These are phyloP conservation scores for Globisporangium middletonii DNA, from an alignment of 352 stramenopile genomes.

Conservation along the genomic window DNA sequence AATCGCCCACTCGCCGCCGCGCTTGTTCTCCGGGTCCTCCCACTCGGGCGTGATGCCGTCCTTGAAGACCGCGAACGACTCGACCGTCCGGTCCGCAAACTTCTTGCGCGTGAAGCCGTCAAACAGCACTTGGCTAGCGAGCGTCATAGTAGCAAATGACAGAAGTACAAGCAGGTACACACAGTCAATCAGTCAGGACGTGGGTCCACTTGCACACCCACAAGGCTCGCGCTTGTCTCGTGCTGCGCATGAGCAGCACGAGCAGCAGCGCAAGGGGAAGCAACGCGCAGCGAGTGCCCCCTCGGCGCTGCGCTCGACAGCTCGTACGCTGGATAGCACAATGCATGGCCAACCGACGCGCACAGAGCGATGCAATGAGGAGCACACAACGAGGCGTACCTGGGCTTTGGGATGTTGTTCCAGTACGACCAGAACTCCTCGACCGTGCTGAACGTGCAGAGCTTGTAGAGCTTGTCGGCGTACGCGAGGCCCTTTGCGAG, in stretches of 20 bases:
- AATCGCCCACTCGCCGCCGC: conserved; percentile 83
- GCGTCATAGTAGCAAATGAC: not conserved
- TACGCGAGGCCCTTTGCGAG: conserved; percentile 76
- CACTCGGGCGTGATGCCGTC: conserved; percentile 87
- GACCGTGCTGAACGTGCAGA: conserved; percentile 81
- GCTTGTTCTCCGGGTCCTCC: conserved; percentile 88
- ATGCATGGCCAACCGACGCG: not conserved
- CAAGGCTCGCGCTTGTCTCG: too few relatives aligned
- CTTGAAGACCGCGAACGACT: conserved; percentile 92
- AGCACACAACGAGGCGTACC: conserved; percentile 20
- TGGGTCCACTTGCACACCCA: not conserved
- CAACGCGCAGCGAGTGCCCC: not conserved
- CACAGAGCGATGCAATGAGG: not conserved
- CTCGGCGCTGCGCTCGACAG: too few relatives aligned
- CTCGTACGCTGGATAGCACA: too few relatives aligned
- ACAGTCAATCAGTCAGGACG: not conserved
- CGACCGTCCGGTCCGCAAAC: conserved; percentile 88
- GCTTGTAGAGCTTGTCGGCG: conserved; percentile 82
- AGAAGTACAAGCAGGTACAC: not conserved
- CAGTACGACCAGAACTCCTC: conserved; percentile 91
- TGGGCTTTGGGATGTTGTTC: conserved; percentile 89
- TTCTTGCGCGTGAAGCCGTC: conserved; percentile 87
- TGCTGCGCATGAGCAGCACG: not conserved
- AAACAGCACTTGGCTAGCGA: conserved; percentile 61
- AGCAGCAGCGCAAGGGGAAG: not conserved